Conservation (phyloP, 139 green algal species). For the Asterochloris erici region DNA sequence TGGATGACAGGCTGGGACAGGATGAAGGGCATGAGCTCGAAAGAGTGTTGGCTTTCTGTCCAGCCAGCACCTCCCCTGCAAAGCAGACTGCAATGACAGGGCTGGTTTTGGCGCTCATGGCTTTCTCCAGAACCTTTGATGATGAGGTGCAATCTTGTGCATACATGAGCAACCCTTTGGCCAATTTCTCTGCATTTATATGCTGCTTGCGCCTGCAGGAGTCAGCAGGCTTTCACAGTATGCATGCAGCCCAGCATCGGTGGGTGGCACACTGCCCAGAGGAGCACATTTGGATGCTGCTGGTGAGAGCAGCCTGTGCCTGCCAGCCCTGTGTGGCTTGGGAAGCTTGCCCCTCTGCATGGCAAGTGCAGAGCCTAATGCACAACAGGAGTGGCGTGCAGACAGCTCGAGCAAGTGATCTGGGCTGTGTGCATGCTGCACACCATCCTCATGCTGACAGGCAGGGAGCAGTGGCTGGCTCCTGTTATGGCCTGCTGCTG, state of each 20-base stretch:
- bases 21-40: conserved; percentile 34
- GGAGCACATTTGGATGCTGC: conserved; percentile 27
- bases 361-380: not conserved
- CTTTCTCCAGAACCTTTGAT: conserved; percentile 33
- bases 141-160: not conserved
- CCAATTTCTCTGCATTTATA: not conserved
- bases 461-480: too few species aligned
- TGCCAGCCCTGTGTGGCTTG: not conserved
- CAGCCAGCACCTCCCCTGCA: not conserved
- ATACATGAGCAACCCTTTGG: not conserved
- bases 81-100: conserved; percentile 30
- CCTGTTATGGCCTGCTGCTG: too few species aligned
- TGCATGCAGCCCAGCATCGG: conserved; percentile 24
- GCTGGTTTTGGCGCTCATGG: conserved; percentile 36
- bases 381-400: not conserved
- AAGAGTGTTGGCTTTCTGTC: conserved; percentile 37
- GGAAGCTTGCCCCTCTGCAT: too few species aligned
- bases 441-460: too few species aligned
- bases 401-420: not conserved
- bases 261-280: conserved; percentile 35
- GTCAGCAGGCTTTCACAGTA: conserved; percentile 17
- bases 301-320: conserved; percentile 8
- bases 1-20: conserved; percentile 30
- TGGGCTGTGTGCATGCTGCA: conserved; percentile 12
- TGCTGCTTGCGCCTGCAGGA: not conserved